These are phyloP conservation scores for Clavariopsis aquatica DNA, from an alignment of 495 filamentous ascomycete species.

Conservation along the genomic window DNA sequence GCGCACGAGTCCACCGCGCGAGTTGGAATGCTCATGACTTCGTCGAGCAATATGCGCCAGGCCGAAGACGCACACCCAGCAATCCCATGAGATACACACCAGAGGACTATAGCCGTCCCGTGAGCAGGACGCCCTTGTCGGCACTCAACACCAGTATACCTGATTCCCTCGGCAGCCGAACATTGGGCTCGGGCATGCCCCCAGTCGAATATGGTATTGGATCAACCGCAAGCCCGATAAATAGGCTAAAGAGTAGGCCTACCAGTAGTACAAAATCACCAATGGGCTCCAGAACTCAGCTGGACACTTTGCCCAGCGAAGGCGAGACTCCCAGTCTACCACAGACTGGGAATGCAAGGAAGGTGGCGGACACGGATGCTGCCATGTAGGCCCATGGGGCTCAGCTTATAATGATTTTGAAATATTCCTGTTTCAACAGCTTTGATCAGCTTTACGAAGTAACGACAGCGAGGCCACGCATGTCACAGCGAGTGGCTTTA, in stretches of 20 bases:
- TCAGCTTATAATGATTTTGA: background rate
- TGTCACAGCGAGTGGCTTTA: background rate
- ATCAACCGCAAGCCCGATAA: constrained; percentile 7
- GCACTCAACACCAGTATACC: constrained; percentile 2
- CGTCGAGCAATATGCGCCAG: constrained; percentile 12
- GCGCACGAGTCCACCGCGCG: constrained; percentile 43
- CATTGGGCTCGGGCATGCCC: constrained; percentile 1
- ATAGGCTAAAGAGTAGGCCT: constrained; percentile 25
- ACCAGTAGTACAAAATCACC: constrained; percentile 11
- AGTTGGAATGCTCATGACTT: constrained; percentile 45
- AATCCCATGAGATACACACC: background rate
- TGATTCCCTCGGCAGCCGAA: constrained; percentile 4
- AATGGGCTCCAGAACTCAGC: constrained; percentile 17
- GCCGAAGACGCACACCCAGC: background rate
- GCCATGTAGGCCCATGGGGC: background rate
- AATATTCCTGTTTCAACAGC: constrained; percentile 1
- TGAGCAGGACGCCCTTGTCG: constrained; percentile 3
- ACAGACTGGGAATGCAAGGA: constrained; percentile 1
- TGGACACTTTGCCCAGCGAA: constrained; percentile 22
- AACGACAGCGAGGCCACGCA: constrained; percentile 3
- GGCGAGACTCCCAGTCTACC: constrained; percentile 17
- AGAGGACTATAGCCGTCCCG: constrained; percentile 2
- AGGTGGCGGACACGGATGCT: background rate
- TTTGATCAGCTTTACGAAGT: constrained; percentile 23
- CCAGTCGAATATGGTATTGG: background rate